Evolutionary conservation across 805 yeast species (phyloP).

Genomic region (Candida sonorensis): DNA sequence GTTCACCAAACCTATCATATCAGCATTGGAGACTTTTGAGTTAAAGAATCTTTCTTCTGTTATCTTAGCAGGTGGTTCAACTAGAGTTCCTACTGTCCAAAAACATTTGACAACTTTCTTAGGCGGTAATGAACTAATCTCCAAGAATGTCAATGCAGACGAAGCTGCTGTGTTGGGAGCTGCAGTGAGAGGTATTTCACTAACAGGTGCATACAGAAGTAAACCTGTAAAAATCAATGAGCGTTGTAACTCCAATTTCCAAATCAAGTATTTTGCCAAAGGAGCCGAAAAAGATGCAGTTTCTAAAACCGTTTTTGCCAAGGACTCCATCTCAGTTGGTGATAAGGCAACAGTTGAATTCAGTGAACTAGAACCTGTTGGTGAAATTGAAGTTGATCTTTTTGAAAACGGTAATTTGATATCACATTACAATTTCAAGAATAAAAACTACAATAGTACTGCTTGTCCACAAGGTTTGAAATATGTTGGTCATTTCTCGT

Average conservation of each 20-base stretch:
- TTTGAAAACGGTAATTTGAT: slow-evolving; percentile 23
- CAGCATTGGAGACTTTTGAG: slow-evolving; percentile 35
- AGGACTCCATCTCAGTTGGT: slow-evolving; percentile 34
- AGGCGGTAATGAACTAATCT: slow-evolving; percentile 49
- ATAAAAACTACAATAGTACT: slow-evolving; percentile 20
- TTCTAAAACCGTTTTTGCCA: slow-evolving; percentile 35
- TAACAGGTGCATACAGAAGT: slow-evolving; percentile 62
- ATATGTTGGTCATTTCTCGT: slow-evolving; percentile 20
- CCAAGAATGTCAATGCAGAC: slow-evolving; percentile 90
- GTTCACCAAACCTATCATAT: slow-evolving; percentile 47
- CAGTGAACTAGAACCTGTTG: slow-evolving; percentile 31
- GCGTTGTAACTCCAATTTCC: slow-evolving; percentile 43
- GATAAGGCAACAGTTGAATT: slow-evolving; percentile 30
- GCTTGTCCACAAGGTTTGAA: slow-evolving; percentile 33
- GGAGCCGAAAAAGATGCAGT: slow-evolving; percentile 21
- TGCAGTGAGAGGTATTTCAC: slow-evolving; percentile 71
- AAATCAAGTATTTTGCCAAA: slow-evolving; percentile 20
- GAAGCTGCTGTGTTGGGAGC: slow-evolving; percentile 91
- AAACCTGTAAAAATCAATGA: slow-evolving; percentile 57
- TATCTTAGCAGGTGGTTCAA: slow-evolving; percentile 83
- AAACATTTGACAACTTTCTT: slow-evolving; percentile 45
- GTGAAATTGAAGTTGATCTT: slow-evolving; percentile 28
- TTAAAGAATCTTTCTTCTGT: slow-evolving; percentile 39
- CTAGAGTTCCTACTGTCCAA: slow-evolving; percentile 86
- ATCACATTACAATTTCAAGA: slow-evolving; percentile 6